Evolutionary conservation across 441 rosid genomes (phyloP).

Genomic region (Adansonia madagascariensis): DNA sequence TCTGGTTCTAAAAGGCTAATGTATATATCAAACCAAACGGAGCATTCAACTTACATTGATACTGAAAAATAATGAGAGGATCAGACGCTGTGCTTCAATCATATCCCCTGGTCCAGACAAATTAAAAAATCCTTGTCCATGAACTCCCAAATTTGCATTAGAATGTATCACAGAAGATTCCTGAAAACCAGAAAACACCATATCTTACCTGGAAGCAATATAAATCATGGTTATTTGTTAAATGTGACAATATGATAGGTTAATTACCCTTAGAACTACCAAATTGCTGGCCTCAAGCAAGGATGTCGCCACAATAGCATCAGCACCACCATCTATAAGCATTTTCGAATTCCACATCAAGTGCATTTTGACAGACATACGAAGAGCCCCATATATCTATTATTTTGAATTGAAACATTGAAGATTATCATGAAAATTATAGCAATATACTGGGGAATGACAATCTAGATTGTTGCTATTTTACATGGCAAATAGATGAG

Average conservation of each 20-base stretch:
- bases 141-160: slow-evolving; percentile 91
- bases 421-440: slow-evolving; percentile 22
- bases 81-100: slow-evolving; percentile 84
- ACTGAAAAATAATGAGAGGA: slow-evolving; percentile 73
- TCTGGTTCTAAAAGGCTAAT: background rate
- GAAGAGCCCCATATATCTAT: slow-evolving; percentile 88
- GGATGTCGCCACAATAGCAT: slow-evolving; percentile 72
- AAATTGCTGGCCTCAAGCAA: slow-evolving; percentile 86
- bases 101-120: slow-evolving; percentile 81
- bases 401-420: slow-evolving; percentile 25
- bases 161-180: slow-evolving; percentile 88
- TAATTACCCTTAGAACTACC: slow-evolving; percentile 80
- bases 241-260: slow-evolving; percentile 10
- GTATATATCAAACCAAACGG: slow-evolving; percentile 17
- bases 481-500: background rate
- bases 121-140: slow-evolving; percentile 82
- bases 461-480: slow-evolving; percentile 15
- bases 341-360: slow-evolving; percentile 93
- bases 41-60: slow-evolving; percentile 63
- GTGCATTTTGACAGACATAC: slow-evolving; percentile 85
- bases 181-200: slow-evolving; percentile 39
- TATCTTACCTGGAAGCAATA: slow-evolving; percentile 22
- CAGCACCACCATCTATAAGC: slow-evolving; percentile 78
- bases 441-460: background rate
- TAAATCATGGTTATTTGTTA: slow-evolving; percentile 15